Evolutionary conservation across 1,284 basidiomycete genomes (phyloP), one percentile per base, ranked within the genome.

Genomic region (Boletellus sp.): DNA sequence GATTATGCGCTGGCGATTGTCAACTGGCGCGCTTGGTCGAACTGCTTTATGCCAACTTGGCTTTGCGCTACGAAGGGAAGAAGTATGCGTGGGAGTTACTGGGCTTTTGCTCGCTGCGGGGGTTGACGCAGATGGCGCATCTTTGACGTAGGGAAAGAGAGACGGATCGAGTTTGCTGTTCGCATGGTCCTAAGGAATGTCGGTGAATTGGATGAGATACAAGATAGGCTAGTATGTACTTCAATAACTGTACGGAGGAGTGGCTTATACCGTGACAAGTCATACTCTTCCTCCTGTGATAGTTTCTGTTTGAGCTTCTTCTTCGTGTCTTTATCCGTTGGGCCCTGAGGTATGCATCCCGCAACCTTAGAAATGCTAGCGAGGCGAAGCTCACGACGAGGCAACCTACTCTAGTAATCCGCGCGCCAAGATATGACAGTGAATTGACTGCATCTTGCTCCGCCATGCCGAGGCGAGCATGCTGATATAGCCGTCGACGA

Each of bases 361-460:
- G 36, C 24, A 28, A 44, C 41, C 8, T 54, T 5, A 52, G 18
- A 32, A 36, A 35, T 22, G 33, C 7, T 22, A n/a, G 35, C 21
- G 24, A 48, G 2, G 6, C 6, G 8, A 16, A 40, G 45, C 26
- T 1, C 52, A 52, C 18, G 58, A 33, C 45, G 15, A 48, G 32
- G 37, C 7, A 30, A 66, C 85, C 53, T 53, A 92, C 94, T 67
- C 93, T 87, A 54, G 81, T 85, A 44, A 99, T 86, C 53, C 91
- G 85, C 6, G 85, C 82, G 21, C 97, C 97, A 33, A 99, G 74
- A 62, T 89, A 81, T 5, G 84, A 76, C 52, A 99, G 74, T 36
- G 94, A 90, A 70, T 97, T 95, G 44, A 98, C 81, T 30, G 93
- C 91, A 63, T 98, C 96, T 74, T 97, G 94, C 67, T 99, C 97